Evolutionary conservation across 2,329 filamentous ascomycete species (phyloP).

Genomic region (Calonectria pseudoreteaudii): DNA sequence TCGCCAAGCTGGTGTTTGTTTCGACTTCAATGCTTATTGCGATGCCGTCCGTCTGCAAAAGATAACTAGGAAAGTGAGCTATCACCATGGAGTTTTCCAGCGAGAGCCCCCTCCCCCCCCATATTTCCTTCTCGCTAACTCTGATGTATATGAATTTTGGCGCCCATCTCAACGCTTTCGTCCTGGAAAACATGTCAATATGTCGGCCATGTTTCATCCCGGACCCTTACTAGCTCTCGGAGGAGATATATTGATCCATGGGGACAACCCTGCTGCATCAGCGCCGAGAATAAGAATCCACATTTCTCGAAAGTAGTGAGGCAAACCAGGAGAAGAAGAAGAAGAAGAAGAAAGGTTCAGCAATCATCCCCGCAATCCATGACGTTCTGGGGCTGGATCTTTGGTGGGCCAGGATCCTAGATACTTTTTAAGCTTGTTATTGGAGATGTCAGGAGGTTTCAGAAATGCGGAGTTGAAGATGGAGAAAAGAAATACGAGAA

Average conservation of each 20-base stretch:
- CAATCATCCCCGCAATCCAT: not conserved
- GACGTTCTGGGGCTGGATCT: not conserved
- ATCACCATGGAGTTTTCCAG: not conserved
- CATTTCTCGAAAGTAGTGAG: not conserved
- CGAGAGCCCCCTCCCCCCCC: no score
- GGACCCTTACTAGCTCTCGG: not conserved
- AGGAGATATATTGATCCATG: not conserved
- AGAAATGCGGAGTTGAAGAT: not conserved
- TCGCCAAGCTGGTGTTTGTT: not conserved
- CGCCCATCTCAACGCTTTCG: not conserved
- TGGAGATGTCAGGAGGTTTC: not conserved
- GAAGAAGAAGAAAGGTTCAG: not conserved
- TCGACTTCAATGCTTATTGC: not conserved
- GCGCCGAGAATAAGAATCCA: not conserved
- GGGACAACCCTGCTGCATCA: not conserved
- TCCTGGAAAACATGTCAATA: no score
- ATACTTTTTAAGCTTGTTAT: not conserved
- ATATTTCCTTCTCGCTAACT: not conserved
- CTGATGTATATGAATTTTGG: not conserved
- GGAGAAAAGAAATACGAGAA: not conserved
- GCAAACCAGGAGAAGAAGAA: not conserved
- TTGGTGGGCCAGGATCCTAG: not conserved
- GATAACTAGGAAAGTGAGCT: not conserved
- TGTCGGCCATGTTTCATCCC: not conserved
- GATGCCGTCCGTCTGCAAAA: not conserved